Evolutionary conservation across 805 yeast species (phyloP).

Genomic region (Saccharomyces eubayanus): DNA sequence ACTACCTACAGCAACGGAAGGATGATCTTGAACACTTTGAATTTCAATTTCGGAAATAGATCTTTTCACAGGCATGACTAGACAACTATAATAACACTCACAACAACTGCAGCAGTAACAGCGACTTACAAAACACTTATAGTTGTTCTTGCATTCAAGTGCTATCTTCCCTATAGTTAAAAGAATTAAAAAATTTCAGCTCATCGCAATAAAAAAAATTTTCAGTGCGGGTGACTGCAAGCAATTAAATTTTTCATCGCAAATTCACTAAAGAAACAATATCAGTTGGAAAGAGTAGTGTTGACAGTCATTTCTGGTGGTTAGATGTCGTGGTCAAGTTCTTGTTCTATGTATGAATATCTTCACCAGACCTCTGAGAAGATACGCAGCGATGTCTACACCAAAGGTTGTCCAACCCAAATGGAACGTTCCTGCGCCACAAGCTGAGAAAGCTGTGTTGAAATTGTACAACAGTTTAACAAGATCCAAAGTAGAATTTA

Average conservation of each 20-base stretch:
- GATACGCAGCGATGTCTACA: not conserved
- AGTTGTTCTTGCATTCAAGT: not conserved
- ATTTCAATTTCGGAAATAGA: conserved; percentile 15
- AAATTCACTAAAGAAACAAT: not conserved
- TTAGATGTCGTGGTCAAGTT: not conserved
- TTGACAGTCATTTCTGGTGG: not conserved
- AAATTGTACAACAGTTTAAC: conserved; percentile 79
- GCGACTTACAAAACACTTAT: not conserved
- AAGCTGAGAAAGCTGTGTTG: conserved; percentile 36
- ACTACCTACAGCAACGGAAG: conserved; percentile 53
- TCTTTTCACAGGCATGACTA: conserved; percentile 14
- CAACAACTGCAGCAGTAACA: not conserved
- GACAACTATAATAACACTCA: not conserved
- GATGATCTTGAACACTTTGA: conserved; percentile 38
- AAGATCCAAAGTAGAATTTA: conserved; percentile 65
- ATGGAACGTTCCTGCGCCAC: conserved; percentile 38
- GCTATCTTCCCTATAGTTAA: not conserved
- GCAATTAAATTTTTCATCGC: not conserved
- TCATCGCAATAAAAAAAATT: not conserved
- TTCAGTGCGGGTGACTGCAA: not conserved
- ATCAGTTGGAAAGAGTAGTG: not conserved
- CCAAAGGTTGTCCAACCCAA: conserved; percentile 40
- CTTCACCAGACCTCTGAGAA: not conserved
- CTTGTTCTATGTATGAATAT: not conserved
- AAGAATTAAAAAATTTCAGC: not conserved